A percentile compares a stretch with the other conserved stretches of the same genome.
These are phyloP conservation scores for Canariomyces notabilis DNA, from an alignment of 2,329 filamentous ascomycete genomes.

Conservation along the genomic window DNA sequence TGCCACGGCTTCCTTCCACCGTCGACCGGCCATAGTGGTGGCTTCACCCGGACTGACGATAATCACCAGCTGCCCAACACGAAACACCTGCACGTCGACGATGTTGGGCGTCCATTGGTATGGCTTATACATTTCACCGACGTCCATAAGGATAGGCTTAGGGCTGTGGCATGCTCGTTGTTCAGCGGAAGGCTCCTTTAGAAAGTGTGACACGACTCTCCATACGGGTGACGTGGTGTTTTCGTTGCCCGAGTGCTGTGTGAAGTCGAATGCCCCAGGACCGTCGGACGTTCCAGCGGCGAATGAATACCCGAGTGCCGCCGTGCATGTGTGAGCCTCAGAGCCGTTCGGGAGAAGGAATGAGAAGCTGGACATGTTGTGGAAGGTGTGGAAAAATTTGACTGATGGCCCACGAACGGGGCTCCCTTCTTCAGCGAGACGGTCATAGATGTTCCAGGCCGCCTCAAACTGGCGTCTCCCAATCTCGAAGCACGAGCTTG, in stretches of 20 bases:
- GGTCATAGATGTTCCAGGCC: slow-evolving; percentile 43
- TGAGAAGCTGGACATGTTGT: slow-evolving; percentile 70
- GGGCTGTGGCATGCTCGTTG: slow-evolving; percentile 72
- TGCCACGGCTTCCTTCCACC: slow-evolving; percentile 71
- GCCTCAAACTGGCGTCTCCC: slow-evolving; percentile 62
- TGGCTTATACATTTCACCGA: slow-evolving; percentile 71
- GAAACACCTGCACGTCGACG: slow-evolving; percentile 79
- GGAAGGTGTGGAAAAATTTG: slow-evolving; percentile 79
- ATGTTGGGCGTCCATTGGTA: slow-evolving; percentile 90
- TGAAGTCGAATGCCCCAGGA: slow-evolving; percentile 88
- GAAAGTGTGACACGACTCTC: slow-evolving; percentile 65
- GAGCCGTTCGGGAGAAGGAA: slow-evolving; percentile 72
- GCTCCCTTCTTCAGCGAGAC: slow-evolving; percentile 42
- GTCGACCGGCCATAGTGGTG: slow-evolving; percentile 84
- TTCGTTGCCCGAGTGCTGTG: slow-evolving; percentile 74
- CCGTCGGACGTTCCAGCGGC: slow-evolving; percentile 90
- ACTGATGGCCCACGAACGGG: slow-evolving; percentile 61
- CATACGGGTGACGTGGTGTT: slow-evolving; percentile 66
- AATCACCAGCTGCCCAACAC: slow-evolving; percentile 78
- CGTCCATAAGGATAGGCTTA: slow-evolving; percentile 84
- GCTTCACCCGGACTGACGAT: slow-evolving; percentile 83
- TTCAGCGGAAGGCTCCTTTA: slow-evolving; percentile 64
- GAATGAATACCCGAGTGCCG: slow-evolving; percentile 86
- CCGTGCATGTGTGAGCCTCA: slow-evolving; percentile 70
- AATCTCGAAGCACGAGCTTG: slow-evolving; percentile 70